Evolutionary conservation across 768 basidiomycete genomes (phyloP), one percentile per base, ranked within the genome.

Genomic region (Boletales sp.): DNA sequence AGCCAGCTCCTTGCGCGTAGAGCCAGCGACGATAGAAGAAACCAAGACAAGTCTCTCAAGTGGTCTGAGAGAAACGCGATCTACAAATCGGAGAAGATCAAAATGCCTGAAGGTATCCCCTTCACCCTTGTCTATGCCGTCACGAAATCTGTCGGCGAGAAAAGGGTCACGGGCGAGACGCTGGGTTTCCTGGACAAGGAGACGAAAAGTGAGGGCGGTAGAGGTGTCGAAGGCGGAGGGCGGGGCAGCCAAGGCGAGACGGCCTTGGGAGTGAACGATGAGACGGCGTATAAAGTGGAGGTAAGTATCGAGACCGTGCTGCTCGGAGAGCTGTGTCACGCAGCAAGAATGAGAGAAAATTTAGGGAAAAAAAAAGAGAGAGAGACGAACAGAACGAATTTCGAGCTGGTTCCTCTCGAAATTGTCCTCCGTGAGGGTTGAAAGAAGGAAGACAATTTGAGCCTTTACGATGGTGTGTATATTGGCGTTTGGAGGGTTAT

Each of bases 211-310:
- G 43, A 94, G 74, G 42, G 85, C 79, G 36, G 82, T 80, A 27
- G 87, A 87, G n/a, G 85, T 71, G 63, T 90, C 89, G 55, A 85
- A 84, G 1, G 81, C 72, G 44, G 86, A 73, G 21, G 82, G 77
- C n/a, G 80, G 74, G 46, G 78, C 73, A 30, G 79, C 70, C 19
- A 83, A 75, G 19, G 80, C 66, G 39, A 88, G 78, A 52, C 89
- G 81, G 43, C 81, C 74, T 70, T 89, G 86, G 19, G 91, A 90
- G 59, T 92, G 89, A 46, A 87, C 83, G 65, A 97, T 90, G 70
- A 97, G 87, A 55, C 95, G 87, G 54, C 94, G 90, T 58, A 99
- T 90, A 75, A 97, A 97, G 72, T 99, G 94, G 55, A 93, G 81
- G 73, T 97, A 97, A 50, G 94, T 97, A 72, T 97, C 94, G 61